A percentile compares a stretch with the other conserved stretches of the same genome.
phyloP scores from a whole-genome alignment of 495 filamentous ascomycete genomes.

The Lasiosphaeris hirsuta region DNA sequence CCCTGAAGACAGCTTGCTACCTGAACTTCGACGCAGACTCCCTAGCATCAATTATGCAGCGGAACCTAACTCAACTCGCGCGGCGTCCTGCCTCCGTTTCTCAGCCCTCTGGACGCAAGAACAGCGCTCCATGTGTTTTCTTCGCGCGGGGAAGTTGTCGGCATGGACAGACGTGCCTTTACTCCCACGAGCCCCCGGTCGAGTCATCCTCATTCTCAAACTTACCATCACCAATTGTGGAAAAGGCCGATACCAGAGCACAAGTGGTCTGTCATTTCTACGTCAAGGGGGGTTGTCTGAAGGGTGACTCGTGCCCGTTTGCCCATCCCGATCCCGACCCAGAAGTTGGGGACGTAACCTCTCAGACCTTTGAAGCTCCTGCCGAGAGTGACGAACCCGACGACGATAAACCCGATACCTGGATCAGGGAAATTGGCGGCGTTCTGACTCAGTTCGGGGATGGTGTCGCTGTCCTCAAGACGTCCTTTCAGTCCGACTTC shows the following conservation, averaged over 20 bases:
- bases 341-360: background rate
- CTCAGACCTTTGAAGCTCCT: too few species aligned
- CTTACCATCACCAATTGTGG: too few species aligned
- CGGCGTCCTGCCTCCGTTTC: background rate
- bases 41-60: background rate
- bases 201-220: too few species aligned
- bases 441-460: conserved; percentile 26
- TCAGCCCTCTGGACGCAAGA: background rate
- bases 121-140: background rate
- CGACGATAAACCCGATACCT: conserved; percentile 10
- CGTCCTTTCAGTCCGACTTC: conserved; percentile 27
- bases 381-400: background rate
- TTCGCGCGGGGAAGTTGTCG: background rate
- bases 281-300: background rate
- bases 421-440: conserved; percentile 23
- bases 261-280: conserved; percentile 2
- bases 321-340: background rate
- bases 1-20: too few species aligned
- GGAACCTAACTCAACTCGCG: background rate
- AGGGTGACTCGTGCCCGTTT: conserved; percentile 1
- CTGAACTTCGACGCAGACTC: too few species aligned
- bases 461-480: conserved; percentile 25
- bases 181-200: background rate
- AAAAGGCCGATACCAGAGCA: background rate
- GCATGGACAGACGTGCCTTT: background rate